Conservation (phyloP, 352 stramenopile species). For the Phytophthora podocarpi region DNA sequence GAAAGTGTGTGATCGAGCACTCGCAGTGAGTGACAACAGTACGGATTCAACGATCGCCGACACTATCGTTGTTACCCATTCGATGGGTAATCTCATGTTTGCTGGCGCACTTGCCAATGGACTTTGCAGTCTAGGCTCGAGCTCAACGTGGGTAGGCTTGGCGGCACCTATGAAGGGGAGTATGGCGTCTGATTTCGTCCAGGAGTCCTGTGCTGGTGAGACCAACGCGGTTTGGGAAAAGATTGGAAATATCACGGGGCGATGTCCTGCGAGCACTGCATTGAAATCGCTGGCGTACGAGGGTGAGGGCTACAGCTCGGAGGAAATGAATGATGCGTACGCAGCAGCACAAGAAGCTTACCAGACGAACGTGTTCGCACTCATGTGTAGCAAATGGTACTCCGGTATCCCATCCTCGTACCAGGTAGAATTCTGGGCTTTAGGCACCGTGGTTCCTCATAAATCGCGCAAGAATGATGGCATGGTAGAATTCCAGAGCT, state of each 20-base stretch:
- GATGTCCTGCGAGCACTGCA: too few relatives aligned
- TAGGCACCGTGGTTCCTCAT: conserved; percentile 34
- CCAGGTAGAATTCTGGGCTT: conserved; percentile 17
- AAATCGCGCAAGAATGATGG: conserved; percentile 41
- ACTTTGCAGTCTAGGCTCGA: conserved; percentile 26
- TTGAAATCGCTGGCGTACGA: not conserved
- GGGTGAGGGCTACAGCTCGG: conserved; percentile 13
- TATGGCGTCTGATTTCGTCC: conserved; percentile 38
- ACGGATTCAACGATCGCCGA: conserved; percentile 22
- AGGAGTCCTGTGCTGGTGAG: conserved; percentile 35
- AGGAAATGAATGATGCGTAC: conserved; percentile 28
- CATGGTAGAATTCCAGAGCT: conserved; percentile 56
- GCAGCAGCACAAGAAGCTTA: conserved; percentile 36
- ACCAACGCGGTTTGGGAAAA: not conserved
- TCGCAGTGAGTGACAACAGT: conserved; percentile 17
- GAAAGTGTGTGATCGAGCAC: conserved; percentile 24
- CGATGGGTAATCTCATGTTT: conserved; percentile 20
- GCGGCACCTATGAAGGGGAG: conserved; percentile 27
- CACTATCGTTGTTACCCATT: conserved; percentile 29
- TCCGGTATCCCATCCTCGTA: too few relatives aligned
- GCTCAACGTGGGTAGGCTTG: conserved; percentile 38
- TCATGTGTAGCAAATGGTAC: conserved; percentile 39
- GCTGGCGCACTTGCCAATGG: conserved; percentile 30
- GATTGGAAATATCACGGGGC: too few relatives aligned
- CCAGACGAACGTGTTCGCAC: conserved; percentile 30